These are phyloP conservation scores for Xylariomycetidae sp. DNA, from an alignment of 2,329 filamentous ascomycete species.

Conservation along the genomic window DNA sequence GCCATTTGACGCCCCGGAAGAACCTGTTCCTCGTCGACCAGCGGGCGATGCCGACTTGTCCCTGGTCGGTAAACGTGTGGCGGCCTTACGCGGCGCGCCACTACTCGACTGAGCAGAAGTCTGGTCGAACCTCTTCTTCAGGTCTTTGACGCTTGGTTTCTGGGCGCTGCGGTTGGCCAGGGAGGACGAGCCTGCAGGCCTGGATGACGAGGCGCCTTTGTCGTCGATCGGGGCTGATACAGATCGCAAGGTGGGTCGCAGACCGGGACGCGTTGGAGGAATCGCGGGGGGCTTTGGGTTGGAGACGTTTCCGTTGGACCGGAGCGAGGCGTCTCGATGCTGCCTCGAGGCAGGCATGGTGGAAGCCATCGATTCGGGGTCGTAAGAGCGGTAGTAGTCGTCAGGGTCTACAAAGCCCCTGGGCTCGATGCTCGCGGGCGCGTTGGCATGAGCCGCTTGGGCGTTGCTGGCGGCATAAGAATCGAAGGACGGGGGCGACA, in stretches of 20 bases:
- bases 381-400: slow-evolving; percentile 50
- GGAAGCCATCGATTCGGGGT: slow-evolving; percentile 35
- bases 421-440: slow-evolving; percentile 28
- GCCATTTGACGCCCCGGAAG: slow-evolving; percentile 24
- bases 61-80: slow-evolving; percentile 29
- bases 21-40: slow-evolving; percentile 24
- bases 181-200: slow-evolving; percentile 21
- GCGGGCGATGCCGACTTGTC: slow-evolving; percentile 28
- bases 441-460: slow-evolving; percentile 33
- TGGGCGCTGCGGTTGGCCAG: slow-evolving; percentile 23
- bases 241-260: slow-evolving; percentile 43
- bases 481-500: slow-evolving; percentile 21
- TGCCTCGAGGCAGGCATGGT: slow-evolving; percentile 33
- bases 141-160: slow-evolving; percentile 71
- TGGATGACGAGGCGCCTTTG: slow-evolving; percentile 27
- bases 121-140: slow-evolving; percentile 74
- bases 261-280: slow-evolving; percentile 34
- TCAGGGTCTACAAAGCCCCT: slow-evolving; percentile 43
- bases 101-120: slow-evolving; percentile 32
- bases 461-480: slow-evolving; percentile 33
- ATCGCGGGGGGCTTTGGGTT: slow-evolving; percentile 41
- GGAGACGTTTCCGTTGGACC: slow-evolving; percentile 45
- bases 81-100: slow-evolving; percentile 30
- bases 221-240: slow-evolving; percentile 51
- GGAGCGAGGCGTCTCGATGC: slow-evolving; percentile 35